phyloP scores from a whole-genome alignment of 208 protist species.

The Leishmania amazonensis region DNA sequence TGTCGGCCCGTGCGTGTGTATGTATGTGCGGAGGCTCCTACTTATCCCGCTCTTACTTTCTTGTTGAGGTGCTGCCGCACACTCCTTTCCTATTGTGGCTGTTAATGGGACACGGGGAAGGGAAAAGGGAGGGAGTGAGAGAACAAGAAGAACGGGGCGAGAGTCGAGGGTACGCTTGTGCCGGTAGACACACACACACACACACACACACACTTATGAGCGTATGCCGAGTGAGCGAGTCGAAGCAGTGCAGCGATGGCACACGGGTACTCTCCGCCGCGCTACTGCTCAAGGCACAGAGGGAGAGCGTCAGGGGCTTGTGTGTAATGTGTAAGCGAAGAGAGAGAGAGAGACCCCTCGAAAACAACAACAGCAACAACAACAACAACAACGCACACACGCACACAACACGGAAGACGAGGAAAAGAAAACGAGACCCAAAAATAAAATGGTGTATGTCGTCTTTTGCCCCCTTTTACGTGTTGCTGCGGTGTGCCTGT shows the following conservation, averaged over 20 bases:
- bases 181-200: not conserved
- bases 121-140: not conserved
- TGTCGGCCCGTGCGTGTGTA: not conserved
- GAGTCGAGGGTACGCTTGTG: not conserved
- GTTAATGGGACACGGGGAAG: constrained; percentile 13
- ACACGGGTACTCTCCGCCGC: not conserved
- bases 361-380: not conserved
- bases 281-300: not conserved
- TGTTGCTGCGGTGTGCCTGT: not conserved
- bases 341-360: not conserved
- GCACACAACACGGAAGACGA: not conserved
- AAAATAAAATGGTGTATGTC: not conserved
- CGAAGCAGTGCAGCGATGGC: not conserved
- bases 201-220: no score
- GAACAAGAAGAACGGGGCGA: not conserved
- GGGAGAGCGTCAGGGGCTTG: not conserved
- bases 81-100: not conserved
- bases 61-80: not conserved
- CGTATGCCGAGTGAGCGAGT: not conserved
- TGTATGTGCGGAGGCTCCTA: not conserved
- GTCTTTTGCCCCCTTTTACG: not conserved
- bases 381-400: not conserved
- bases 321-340: not conserved
- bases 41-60: not conserved
- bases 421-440: not conserved